phyloP scores from a whole-genome alignment of 176 grass and related monocot species.

The Echinochloa phyllopogon region DNA sequence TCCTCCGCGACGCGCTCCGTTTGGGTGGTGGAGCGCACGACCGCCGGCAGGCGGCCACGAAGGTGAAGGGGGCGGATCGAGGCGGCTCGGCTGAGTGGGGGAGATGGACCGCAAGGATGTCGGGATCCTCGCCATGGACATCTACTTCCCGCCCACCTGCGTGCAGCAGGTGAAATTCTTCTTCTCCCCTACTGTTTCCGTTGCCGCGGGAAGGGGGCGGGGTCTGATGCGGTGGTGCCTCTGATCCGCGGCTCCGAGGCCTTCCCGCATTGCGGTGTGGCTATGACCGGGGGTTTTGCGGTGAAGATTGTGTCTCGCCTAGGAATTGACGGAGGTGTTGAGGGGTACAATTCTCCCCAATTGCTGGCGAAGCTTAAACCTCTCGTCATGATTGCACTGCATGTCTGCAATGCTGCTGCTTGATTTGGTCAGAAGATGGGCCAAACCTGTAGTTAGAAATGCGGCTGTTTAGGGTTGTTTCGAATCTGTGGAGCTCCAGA shows the following conservation, averaged over 20 bases:
- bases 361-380: neutral
- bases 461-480: neutral
- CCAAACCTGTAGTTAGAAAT: neutral
- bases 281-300: neutral
- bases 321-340: neutral
- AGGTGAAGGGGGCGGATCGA: neutral
- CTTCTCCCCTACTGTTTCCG: neutral
- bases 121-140: conserved; percentile 87
- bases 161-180: conserved; percentile 65
- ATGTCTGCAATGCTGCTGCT: neutral
- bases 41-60: neutral
- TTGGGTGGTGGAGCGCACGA: neutral
- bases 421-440: neutral
- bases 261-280: neutral
- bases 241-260: neutral
- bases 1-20: neutral
- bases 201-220: neutral
- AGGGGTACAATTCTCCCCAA: neutral
- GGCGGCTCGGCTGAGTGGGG: neutral
- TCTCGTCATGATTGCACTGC: neutral
- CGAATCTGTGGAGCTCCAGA: neutral
- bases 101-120: conserved; percentile 65
- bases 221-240: neutral
- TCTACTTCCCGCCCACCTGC: conserved; percentile 86
- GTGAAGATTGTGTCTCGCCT: neutral